These are phyloP conservation scores for Cyanodermella asteris DNA, from an alignment of 2,329 filamentous ascomycete genomes.

Conservation along the genomic window DNA sequence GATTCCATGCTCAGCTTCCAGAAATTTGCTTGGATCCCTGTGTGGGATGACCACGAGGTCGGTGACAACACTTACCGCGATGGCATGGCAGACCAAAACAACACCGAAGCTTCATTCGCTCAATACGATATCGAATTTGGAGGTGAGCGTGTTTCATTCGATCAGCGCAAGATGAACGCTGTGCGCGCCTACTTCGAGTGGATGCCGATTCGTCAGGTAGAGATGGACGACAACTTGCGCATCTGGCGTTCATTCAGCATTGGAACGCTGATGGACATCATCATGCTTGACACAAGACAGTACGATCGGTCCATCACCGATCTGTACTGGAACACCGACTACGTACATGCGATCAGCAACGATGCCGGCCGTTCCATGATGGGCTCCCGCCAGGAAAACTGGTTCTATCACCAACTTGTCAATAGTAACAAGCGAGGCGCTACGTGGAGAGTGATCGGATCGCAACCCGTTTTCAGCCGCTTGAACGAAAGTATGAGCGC, in stretches of 20 bases:
- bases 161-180: slow-evolving; percentile 52
- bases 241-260: slow-evolving; percentile 47
- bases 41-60: slow-evolving; percentile 39
- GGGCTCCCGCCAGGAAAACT: slow-evolving; percentile 50
- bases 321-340: slow-evolving; percentile 37
- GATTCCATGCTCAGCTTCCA: slow-evolving; percentile 36
- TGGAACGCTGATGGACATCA: slow-evolving; percentile 42
- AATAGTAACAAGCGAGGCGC: slow-evolving; percentile 41
- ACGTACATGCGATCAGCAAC: slow-evolving; percentile 39
- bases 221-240: slow-evolving; percentile 46
- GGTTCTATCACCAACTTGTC: slow-evolving; percentile 43
- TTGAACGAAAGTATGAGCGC: slow-evolving; percentile 27
- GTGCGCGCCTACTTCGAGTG: slow-evolving; percentile 18
- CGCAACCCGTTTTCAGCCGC: slow-evolving; percentile 45
- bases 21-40: slow-evolving; percentile 38
- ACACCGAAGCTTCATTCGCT: slow-evolving; percentile 46
- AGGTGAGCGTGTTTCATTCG: slow-evolving; percentile 42
- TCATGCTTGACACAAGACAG: slow-evolving; percentile 47
- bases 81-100: slow-evolving; percentile 38
- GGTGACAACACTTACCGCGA: slow-evolving; percentile 33
- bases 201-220: slow-evolving; percentile 29
- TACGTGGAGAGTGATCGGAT: slow-evolving; percentile 49
- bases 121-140: slow-evolving; percentile 32
- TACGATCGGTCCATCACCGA: slow-evolving; percentile 46
- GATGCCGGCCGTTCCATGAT: slow-evolving; percentile 48